These are phyloP conservation scores for Hortiboletus rubellus DNA, from an alignment of 1,284 basidiomycete genomes.

Conservation along the genomic window DNA sequence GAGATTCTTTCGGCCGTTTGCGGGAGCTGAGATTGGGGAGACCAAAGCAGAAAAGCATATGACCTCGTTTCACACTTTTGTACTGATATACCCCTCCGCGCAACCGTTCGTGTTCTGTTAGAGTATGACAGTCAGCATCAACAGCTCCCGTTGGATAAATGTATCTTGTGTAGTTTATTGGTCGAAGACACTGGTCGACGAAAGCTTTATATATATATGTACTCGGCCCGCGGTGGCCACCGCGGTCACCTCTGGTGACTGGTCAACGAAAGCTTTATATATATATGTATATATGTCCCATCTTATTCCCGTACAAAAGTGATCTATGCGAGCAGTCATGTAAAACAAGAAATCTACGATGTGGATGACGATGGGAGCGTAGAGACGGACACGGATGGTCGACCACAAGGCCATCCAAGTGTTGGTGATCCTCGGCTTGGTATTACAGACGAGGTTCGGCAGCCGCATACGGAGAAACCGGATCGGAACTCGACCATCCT, in stretches of 20 bases:
- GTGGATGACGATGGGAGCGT: neutral
- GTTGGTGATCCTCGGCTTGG: neutral
- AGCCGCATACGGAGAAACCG: neutral
- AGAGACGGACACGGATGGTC: neutral
- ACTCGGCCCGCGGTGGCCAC: too few species aligned
- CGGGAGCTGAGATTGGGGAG: slow-evolving; percentile 10
- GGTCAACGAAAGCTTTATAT: too few species aligned
- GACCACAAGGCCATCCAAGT: neutral
- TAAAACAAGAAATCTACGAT: neutral
- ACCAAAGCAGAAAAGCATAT: neutral
- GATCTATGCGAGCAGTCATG: too few species aligned
- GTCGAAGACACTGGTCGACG: too few species aligned
- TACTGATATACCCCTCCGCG: slow-evolving; percentile 12
- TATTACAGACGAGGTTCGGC: neutral
- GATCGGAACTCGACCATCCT: neutral
- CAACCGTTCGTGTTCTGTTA: slow-evolving; percentile 1
- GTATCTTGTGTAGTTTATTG: neutral
- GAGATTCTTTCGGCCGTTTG: slow-evolving; percentile 44
- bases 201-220: too few species aligned
- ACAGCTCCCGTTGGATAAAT: neutral
- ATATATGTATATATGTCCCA: too few species aligned
- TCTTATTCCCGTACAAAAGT: too few species aligned
- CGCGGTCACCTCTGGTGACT: too few species aligned
- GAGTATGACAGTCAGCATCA: slow-evolving; percentile 1
- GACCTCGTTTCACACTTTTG: neutral